phyloP scores from a whole-genome alignment of 495 filamentous ascomycete species.

The Delitschia confertaspora region DNA sequence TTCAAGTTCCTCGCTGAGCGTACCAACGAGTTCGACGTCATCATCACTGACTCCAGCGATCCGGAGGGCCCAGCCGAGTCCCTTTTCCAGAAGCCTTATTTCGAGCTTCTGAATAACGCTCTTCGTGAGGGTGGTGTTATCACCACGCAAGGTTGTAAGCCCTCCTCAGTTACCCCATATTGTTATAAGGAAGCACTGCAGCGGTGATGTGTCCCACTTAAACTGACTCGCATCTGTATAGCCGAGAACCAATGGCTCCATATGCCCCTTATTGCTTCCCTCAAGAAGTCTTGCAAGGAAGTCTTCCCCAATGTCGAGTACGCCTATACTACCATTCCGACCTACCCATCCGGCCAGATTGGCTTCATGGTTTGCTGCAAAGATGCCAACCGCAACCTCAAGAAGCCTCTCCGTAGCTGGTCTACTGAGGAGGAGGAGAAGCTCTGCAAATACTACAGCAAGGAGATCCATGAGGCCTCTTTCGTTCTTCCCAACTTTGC shows the following conservation, averaged over 20 bases:
- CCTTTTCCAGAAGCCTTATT: slow-evolving; percentile 98
- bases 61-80: slow-evolving; percentile 93
- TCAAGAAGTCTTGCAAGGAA: slow-evolving; percentile 93
- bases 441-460: slow-evolving; percentile 91
- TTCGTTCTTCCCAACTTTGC: slow-evolving; percentile 93
- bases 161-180: slow-evolving; percentile 39
- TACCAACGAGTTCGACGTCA: slow-evolving; percentile 96
- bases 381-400: slow-evolving; percentile 74
- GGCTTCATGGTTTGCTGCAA: slow-evolving; percentile 99
- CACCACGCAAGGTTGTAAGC: slow-evolving; percentile 98
- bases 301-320: slow-evolving; percentile 98
- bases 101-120: slow-evolving; percentile 79
- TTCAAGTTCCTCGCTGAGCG: slow-evolving; percentile 93
- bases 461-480: slow-evolving; percentile 85
- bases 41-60: slow-evolving; percentile 98
- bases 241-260: slow-evolving; percentile 99
- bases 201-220: slow-evolving; percentile 1
- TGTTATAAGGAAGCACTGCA: slow-evolving; percentile 2
- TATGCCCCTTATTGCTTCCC: slow-evolving; percentile 74
- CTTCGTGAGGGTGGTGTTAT: slow-evolving; percentile 94
- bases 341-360: slow-evolving; percentile 98
- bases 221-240: slow-evolving; percentile 39
- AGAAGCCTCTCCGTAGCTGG: slow-evolving; percentile 70
- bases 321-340: slow-evolving; percentile 98
- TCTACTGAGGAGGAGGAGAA: slow-evolving; percentile 80